Percentiles rank a stretch among this genome's conserved stretches.
phyloP scores from a whole-genome alignment of 2,329 filamentous ascomycete species.

The Fusarium zealandicum region DNA sequence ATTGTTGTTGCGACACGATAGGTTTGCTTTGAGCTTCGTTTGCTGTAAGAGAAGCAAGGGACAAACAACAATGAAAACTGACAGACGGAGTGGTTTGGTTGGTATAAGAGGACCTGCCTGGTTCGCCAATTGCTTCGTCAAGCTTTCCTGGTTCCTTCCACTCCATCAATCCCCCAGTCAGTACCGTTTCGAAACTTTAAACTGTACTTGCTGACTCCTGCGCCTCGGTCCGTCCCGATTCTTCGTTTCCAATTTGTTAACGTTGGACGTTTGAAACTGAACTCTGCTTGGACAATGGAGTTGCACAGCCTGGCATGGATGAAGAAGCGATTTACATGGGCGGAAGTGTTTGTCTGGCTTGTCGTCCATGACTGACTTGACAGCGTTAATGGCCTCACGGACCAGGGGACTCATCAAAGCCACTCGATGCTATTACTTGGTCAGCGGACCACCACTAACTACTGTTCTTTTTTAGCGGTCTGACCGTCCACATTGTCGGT shows the following conservation, averaged over 20 bases:
- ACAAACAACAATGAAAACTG: slow-evolving; percentile 22
- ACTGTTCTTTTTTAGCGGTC: slow-evolving; percentile 30
- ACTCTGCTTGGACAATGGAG: slow-evolving; percentile 19
- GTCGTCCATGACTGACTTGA: background rate
- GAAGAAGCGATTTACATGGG: background rate
- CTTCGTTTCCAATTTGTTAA: slow-evolving; percentile 10
- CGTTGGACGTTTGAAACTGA: slow-evolving; percentile 9
- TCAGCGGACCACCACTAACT: slow-evolving; percentile 11
- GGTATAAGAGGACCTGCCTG: slow-evolving; percentile 29
- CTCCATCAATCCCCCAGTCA: slow-evolving; percentile 3
- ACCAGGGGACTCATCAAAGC: background rate
- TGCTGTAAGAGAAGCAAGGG: slow-evolving; percentile 14
- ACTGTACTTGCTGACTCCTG: slow-evolving; percentile 16
- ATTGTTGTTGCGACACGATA: slow-evolving; percentile 25
- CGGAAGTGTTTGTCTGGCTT: background rate
- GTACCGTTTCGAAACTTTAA: slow-evolving; percentile 1
- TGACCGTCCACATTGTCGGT: slow-evolving; percentile 7
- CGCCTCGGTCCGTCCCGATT: slow-evolving; percentile 38
- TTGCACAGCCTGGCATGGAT: slow-evolving; percentile 26
- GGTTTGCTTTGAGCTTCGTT: slow-evolving; percentile 21
- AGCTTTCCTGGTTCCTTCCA: background rate
- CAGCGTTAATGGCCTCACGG: background rate
- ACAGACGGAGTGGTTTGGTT: slow-evolving; percentile 8
- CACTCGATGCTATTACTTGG: background rate
- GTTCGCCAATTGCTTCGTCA: slow-evolving; percentile 32